Base-by-base conservation (phyloP, 257 asterid genomes). In the Plantago elongata region DNA sequence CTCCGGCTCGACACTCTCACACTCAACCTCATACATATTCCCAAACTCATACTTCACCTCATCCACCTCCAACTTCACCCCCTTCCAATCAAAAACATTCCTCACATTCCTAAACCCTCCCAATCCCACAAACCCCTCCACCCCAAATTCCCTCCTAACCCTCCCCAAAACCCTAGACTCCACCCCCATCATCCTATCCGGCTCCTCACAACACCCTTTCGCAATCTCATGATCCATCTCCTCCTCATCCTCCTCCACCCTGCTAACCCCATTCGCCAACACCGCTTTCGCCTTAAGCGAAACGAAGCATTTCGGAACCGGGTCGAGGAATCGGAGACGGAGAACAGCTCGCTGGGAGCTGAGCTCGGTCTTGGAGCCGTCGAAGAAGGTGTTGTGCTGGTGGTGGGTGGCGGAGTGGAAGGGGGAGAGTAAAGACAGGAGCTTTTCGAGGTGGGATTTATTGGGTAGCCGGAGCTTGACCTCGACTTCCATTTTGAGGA, bases 221-320 rank as follows among this genome's bases (percentile, higher is more conserved):
- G 95, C 96, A 7, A 78, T 44, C 1, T 66, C 62, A 13, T 80
- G 78, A 54, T 87, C 96, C 57, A 89, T 14, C 75, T 87, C 96
- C 71, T 93, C 95, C 76, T 89, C 99, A 57, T 89, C 95, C 65
- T 89, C 99, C 74, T 82, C 97, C 9, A 81, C 97, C 11, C 96
- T 87, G 73, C 95, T 89, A 61, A 92, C 84, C 5, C 99, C 99
- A 54, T 84, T 75, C 5, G 81, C 44, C 29, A 92, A 77, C 42
- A 83, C 85, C 57, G 95, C 93, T 51, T 92, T 92, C 16, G 86
- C 95, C 77, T 89, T 92, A 74, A 89, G 78, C 69, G 81, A 80
- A 60, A 79, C 78, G 62, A 89, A 70, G 65, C 96, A 92, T 71
- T 82, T 84, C 54, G 88, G 84, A 16, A 57, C 44, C 12, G 79